Percentiles rank a stretch among this genome's conserved stretches.
Evolutionary conservation across 2,329 filamentous ascomycete species (phyloP).

Genomic region (Xylaria sp.): DNA sequence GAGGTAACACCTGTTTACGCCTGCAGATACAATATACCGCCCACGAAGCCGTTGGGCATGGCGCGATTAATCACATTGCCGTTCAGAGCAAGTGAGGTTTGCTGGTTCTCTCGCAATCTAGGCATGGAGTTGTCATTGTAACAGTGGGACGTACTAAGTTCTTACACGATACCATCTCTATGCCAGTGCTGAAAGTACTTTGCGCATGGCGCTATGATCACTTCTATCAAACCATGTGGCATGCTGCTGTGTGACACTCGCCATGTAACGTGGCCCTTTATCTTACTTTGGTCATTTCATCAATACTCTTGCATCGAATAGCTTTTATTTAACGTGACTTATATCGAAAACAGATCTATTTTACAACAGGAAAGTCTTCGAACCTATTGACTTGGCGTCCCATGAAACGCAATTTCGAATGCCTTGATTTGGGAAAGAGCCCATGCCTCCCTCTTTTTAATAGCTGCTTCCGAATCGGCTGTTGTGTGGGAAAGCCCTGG

Average conservation of each 20-base stretch:
- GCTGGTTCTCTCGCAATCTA: no score
- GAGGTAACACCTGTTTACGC: no score
- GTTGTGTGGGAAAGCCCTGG: conserved; percentile 13
- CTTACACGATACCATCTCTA: background rate
- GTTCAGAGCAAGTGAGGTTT: no score
- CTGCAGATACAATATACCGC: no score
- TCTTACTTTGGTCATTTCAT: background rate
- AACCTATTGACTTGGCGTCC: background rate
- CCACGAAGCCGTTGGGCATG: no score
- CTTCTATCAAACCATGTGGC: conserved; percentile 1
- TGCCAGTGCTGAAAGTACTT: background rate
- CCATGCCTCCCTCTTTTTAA: conserved; percentile 6
- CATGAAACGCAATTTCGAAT: conserved; percentile 20
- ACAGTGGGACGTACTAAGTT: background rate
- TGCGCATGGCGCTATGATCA: background rate
- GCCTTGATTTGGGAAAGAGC: conserved; percentile 21
- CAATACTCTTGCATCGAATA: background rate
- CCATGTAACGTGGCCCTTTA: no score
- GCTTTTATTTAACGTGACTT: background rate
- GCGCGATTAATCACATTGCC: no score
- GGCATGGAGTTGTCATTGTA: background rate
- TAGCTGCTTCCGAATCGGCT: background rate
- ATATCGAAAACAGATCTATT: background rate
- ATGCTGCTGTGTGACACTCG: background rate
- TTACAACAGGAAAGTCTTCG: background rate